Evolutionary conservation across 768 basidiomycete species (phyloP).

Genomic region (Coprinopsis marcescibilis): DNA sequence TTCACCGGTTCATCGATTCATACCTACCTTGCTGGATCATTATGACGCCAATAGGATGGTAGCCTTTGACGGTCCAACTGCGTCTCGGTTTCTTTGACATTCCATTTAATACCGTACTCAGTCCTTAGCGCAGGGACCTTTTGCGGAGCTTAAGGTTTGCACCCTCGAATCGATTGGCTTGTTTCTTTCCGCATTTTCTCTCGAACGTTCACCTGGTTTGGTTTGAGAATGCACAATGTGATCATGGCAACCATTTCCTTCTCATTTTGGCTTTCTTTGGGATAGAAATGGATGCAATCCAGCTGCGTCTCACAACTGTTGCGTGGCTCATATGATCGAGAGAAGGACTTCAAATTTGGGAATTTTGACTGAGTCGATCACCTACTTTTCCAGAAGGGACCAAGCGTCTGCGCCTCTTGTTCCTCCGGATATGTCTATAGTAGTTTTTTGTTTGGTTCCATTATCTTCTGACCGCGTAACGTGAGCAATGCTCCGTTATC

Average conservation of each 20-base stretch:
- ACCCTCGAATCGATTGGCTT: too few species aligned
- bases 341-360: neutral
- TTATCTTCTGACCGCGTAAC: conserved; percentile 1
- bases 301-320: too few species aligned
- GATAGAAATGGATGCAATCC: too few species aligned
- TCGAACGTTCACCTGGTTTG: too few species aligned
- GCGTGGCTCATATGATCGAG: neutral
- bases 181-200: too few species aligned
- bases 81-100: neutral
- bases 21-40: neutral
- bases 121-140: too few species aligned
- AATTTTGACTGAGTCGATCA: conserved; percentile 1
- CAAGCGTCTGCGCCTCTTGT: neutral
- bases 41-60: neutral
- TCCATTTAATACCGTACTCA: too few species aligned
- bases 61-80: too few species aligned
- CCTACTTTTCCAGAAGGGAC: neutral
- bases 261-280: too few species aligned
- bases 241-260: too few species aligned
- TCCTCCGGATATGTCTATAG: neutral
- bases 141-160: too few species aligned
- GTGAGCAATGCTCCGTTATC: conserved; percentile 5
- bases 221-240: too few species aligned
- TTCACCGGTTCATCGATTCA: neutral
- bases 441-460: conserved; percentile 1